These are phyloP conservation scores for Eucalyptus erythrocorys DNA, from an alignment of 345 rosid genomes.

Conservation along the genomic window DNA sequence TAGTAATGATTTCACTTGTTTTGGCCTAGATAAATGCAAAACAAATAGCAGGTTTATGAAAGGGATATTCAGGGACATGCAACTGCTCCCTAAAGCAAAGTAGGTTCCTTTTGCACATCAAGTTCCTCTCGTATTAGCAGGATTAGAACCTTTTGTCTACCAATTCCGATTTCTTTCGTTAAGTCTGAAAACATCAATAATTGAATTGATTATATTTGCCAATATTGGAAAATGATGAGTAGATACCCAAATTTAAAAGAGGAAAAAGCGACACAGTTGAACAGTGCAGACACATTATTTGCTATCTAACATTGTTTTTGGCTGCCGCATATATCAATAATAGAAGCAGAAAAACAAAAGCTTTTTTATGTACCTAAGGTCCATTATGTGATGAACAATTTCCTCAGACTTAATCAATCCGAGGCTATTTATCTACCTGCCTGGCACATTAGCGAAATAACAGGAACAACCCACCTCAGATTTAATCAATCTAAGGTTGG, in stretches of 20 bases:
- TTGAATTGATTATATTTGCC: not conserved
- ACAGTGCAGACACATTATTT: not conserved
- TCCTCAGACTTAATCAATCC: not conserved
- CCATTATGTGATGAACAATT: not conserved
- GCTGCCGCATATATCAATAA: not conserved
- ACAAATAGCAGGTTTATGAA: not conserved
- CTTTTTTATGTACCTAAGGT: not conserved
- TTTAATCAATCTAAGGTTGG: not conserved
- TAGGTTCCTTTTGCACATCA: not conserved
- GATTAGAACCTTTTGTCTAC: not conserved
- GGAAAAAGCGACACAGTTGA: not conserved
- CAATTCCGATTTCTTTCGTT: not conserved
- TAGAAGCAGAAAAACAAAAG: not conserved
- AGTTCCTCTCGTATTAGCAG: not conserved
- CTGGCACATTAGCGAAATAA: not conserved
- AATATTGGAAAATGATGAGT: not conserved
- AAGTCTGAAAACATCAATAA: not conserved
- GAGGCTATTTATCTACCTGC: not conserved
- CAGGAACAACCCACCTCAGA: not conserved
- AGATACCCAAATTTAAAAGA: not conserved
- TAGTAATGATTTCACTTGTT: not conserved
- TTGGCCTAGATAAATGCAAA: not conserved
- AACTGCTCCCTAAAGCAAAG: not conserved
- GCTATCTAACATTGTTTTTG: not conserved
- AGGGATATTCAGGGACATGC: not conserved